Evolutionary conservation across 345 rosid genomes (phyloP), one percentile per base, ranked within the genome.

Genomic region (Angophora floribunda): DNA sequence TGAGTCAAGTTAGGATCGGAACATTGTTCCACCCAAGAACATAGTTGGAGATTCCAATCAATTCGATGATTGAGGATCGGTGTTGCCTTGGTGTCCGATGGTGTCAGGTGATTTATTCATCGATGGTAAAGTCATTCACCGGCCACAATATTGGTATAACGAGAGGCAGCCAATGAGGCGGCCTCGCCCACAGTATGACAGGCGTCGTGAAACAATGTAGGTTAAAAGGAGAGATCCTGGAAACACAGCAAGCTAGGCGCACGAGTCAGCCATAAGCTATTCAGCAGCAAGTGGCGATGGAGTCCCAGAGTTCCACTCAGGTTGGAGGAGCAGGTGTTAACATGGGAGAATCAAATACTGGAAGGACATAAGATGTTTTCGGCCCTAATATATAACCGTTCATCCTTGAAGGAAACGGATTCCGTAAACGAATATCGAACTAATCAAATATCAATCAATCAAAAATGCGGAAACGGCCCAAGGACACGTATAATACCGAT

Each of bases 101-200:
- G 24, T 47, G 41, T 85, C 89, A 98, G 98, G 99, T 80, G 99
- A 98, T 91, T 89, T 97, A 91, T 95, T 91, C 85, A 88, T 95
- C 24, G 96, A 98, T 87, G 99, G 99, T 53, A 97, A 97, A 92
- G 99, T 98, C 65, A 97, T 94, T 86, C 97, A 93, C 30, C 95
- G 99, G 92, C 99, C 98, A 57, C 97, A 95, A 59, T 97, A 96
- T 88, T 91, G 95, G 90, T 94, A 88, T 87, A 90, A 91, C 24
- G 94, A 94, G 86, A 93, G 95, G 87, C 96, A 94, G 87, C 95
- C 91, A 41, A 87, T 90, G 1, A 94, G 96, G 90, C 93, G 95
- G 90, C 92, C 96, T 52, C 95, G 96, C 65, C 95, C 96, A 11
- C 92, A 97, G 85, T 93, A 95, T 80, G 98, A 96, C 88, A 92